These are phyloP conservation scores for Monilinia fructigena DNA, from an alignment of 2,329 filamentous ascomycete genomes.

Conservation along the genomic window DNA sequence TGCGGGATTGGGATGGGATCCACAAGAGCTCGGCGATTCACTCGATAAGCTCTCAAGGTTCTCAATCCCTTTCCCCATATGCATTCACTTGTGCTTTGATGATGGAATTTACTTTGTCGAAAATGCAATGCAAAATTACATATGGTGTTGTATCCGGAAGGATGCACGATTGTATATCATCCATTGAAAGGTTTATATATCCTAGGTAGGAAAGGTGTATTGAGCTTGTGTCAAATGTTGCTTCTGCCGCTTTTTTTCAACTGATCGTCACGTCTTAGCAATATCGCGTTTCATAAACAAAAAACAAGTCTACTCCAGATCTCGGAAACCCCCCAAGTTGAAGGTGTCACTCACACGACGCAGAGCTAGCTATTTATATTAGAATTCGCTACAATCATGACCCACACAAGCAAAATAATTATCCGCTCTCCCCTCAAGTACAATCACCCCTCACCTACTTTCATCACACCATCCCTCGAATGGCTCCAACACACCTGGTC, in stretches of 20 bases:
- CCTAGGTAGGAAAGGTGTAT: not conserved
- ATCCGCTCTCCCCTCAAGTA: constrained; percentile 27
- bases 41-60: constrained; percentile 10
- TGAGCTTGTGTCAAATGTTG: not conserved
- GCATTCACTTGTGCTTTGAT: not conserved
- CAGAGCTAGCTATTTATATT: not conserved
- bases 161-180: not conserved
- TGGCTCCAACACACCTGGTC: constrained; percentile 69
- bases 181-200: no score
- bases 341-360: not conserved
- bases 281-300: constrained; percentile 2
- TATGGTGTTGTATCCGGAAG: not conserved
- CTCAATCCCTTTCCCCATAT: not conserved
- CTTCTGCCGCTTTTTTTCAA: constrained; percentile 18
- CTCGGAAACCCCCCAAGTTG: not conserved
- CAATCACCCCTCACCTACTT: constrained; percentile 22
- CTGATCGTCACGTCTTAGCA: constrained; percentile 15
- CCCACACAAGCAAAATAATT: constrained; percentile 11
- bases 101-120: not conserved
- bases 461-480: constrained; percentile 41
- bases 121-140: not conserved
- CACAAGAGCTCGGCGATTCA: constrained; percentile 12
- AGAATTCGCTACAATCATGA: not conserved
- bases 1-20: not conserved
- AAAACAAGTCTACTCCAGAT: not conserved